Base-by-base conservation (phyloP, 495 filamentous ascomycete species). In the Penicillium turbatum region DNA sequence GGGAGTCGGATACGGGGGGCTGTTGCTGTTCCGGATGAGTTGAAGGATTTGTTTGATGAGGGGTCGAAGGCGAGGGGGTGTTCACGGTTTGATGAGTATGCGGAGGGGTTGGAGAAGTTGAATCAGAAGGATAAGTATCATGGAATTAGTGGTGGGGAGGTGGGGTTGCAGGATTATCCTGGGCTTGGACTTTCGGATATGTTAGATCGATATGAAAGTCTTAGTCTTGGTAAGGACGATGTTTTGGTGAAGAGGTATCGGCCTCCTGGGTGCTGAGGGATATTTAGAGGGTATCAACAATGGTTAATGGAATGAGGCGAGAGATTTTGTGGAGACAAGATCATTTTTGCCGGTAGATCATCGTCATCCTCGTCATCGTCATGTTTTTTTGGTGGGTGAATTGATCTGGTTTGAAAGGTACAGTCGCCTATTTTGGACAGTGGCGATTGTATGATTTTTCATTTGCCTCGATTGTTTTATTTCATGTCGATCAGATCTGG, bases 201-300 rank as follows among this genome's bases (percentile, higher is more conserved):
- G 74, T 60, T 77, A 6, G 71, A 71, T 59, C 64, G 63, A 1
- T 77, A 74, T 55, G 73, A 76, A 44, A 72, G 63, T 53, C 55
- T 76, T 43, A 75, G 71, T 48, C 39, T 75, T 35, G 73, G 73
- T 1, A 72, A 71, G 34, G 71, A 73, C 44, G 65, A 69, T 35
- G 49, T 72, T 13, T 49, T 66, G 21, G 30, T 56, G 0, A 65
- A 68, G 43, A 46, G 72, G 44, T 30, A 27, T 39, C 46, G 54
- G 13, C 43, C 32, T 3, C 21, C 36, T 35, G 48, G 42, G 2
- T 60, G 57, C 24, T 60, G 38, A 54, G 1, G 45, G 13, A n/a
- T n/a, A n/a, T n/a, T n/a, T n/a, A n/a, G n/a, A n/a, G n/a, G n/a
- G n/a, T n/a, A n/a, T n/a, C n/a, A n/a, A n/a, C n/a, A n/a, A n/a